phyloP scores from a whole-genome alignment of 1,139 yeast genomes.

The Pichia norvegensis region DNA sequence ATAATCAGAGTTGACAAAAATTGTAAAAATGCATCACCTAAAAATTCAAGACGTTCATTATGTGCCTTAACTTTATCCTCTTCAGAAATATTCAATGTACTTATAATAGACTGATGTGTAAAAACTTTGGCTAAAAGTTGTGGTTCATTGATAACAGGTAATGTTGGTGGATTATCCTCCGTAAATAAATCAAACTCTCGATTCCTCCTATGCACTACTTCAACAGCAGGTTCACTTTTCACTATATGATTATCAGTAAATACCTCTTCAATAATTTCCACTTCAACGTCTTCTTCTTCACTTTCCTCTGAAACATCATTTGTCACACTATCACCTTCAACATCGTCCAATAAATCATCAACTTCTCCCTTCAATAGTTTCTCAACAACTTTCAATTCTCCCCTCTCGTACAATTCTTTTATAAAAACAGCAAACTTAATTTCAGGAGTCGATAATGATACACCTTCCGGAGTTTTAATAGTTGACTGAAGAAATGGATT shows the following conservation, averaged over 20 bases:
- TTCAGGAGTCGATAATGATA: slow-evolving; percentile 27
- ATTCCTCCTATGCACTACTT: slow-evolving; percentile 6
- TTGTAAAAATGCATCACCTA: slow-evolving; percentile 83
- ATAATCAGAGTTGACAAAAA: slow-evolving; percentile 60
- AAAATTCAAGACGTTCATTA: slow-evolving; percentile 83
- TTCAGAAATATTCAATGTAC: slow-evolving; percentile 46
- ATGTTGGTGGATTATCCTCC: slow-evolving; percentile 44
- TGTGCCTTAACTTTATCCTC: slow-evolving; percentile 52
- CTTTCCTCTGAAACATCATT: background rate
- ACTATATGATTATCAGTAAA: background rate
- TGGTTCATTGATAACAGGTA: slow-evolving; percentile 60
- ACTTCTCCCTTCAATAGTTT: slow-evolving; percentile 20
- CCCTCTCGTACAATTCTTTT: slow-evolving; percentile 42
- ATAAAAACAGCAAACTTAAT: slow-evolving; percentile 49
- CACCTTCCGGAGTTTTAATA: slow-evolving; percentile 1
- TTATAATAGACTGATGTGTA: slow-evolving; percentile 70
- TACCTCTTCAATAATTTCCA: background rate
- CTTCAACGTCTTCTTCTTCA: background rate
- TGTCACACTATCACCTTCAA: too few species aligned
- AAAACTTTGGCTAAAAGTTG: slow-evolving; percentile 60
- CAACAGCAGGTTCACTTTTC: background rate
- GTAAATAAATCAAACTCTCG: slow-evolving; percentile 7
- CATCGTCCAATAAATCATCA: background rate
- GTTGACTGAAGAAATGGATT: slow-evolving; percentile 15
- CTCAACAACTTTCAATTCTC: slow-evolving; percentile 31